Percentiles rank a stretch among this genome's conserved stretches.
phyloP scores from a whole-genome alignment of 2,329 filamentous ascomycete species.

The Colletotrichum trifolii region DNA sequence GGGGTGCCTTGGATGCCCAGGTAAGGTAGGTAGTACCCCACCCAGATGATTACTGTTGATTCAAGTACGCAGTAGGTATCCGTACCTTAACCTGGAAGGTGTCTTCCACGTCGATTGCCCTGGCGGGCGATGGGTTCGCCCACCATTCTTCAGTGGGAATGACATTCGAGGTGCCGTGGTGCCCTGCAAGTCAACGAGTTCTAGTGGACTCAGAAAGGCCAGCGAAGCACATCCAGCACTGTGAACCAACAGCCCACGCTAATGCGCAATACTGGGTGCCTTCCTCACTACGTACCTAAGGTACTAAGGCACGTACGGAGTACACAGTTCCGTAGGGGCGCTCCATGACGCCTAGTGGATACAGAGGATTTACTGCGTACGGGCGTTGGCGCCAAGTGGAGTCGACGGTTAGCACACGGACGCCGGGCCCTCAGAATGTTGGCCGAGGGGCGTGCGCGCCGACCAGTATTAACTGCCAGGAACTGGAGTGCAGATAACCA shows the following conservation, averaged over 20 bases:
- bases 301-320: too few relatives aligned
- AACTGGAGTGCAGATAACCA: background rate
- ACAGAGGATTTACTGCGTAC: background rate
- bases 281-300: too few relatives aligned
- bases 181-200: background rate
- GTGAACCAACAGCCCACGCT: constrained; percentile 24
- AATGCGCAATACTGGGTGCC: background rate
- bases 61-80: too few relatives aligned
- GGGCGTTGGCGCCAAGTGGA: constrained; percentile 10
- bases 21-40: too few relatives aligned
- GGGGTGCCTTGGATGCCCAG: too few relatives aligned
- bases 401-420: constrained; percentile 21
- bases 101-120: too few relatives aligned
- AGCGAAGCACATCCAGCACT: constrained; percentile 12
- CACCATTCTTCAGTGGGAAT: background rate
- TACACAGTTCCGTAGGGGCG: too few relatives aligned
- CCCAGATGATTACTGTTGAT: too few relatives aligned
- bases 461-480: background rate
- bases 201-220: background rate
- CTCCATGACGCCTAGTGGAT: background rate
- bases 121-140: too few relatives aligned
- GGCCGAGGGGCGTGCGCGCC: background rate
- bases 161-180: constrained; percentile 1
- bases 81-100: too few relatives aligned
- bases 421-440: background rate